Percentiles rank a stretch among this genome's conserved stretches.
These are phyloP conservation scores for Trametes hirsuta DNA, from an alignment of 1,284 basidiomycete genomes.

Conservation along the genomic window DNA sequence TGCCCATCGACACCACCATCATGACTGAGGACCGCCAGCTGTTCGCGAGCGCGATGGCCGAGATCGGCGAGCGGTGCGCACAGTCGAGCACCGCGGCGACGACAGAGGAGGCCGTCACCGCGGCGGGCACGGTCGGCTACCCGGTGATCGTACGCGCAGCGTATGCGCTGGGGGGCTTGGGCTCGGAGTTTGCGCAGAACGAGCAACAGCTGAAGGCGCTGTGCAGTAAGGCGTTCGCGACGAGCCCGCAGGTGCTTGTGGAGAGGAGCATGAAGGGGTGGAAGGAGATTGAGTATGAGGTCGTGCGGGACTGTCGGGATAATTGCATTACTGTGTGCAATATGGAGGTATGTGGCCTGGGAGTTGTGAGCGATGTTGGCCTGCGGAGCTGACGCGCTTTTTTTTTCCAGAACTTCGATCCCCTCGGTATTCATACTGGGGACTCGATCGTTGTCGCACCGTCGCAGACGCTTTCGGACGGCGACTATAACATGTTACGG, in stretches of 20 bases:
- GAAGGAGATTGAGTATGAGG: conserved; percentile 99
- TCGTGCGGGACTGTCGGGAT: conserved; percentile 96
- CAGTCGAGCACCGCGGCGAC: conserved; percentile 86
- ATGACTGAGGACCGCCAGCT: conserved; percentile 96
- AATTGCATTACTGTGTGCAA: conserved; percentile 99
- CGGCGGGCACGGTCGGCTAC: conserved; percentile 91
- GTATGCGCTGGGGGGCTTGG: conserved; percentile 95
- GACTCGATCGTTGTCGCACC: conserved; percentile 99
- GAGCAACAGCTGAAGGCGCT: conserved; percentile 88
- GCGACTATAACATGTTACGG: conserved; percentile 98
- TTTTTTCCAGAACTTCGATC: conserved; percentile 88
- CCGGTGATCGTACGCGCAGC: conserved; percentile 98
- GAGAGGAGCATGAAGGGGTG: conserved; percentile 99
- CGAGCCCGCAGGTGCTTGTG: conserved; percentile 94
- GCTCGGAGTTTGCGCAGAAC: conserved; percentile 93
- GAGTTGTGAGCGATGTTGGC: background rate
- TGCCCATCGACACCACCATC: conserved; percentile 97
- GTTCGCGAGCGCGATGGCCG: conserved; percentile 93
- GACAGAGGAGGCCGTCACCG: conserved; percentile 81
- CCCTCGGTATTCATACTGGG: conserved; percentile 97
- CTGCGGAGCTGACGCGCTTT: background rate
- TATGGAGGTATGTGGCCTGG: conserved; percentile 84
- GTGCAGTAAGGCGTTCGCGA: conserved; percentile 94
- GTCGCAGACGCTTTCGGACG: conserved; percentile 96
- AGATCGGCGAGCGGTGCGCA: conserved; percentile 96